phyloP scores from a whole-genome alignment of 1,284 basidiomycete genomes.

The Irpex sp. region DNA sequence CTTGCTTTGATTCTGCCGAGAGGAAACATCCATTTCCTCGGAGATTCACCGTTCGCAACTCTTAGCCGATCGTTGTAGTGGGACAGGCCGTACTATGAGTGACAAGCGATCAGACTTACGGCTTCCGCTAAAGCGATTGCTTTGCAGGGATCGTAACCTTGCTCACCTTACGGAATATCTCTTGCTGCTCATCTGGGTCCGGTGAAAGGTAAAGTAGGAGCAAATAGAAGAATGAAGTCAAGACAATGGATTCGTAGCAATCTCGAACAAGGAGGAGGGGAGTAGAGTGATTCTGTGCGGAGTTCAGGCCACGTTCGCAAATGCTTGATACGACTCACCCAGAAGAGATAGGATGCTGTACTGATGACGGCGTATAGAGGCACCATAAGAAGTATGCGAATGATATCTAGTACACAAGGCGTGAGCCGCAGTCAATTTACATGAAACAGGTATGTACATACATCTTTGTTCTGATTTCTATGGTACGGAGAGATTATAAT shows the following conservation, averaged over 20 bases:
- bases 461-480: constrained; percentile 69
- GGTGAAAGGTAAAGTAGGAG: constrained; percentile 71
- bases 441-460: constrained; percentile 26
- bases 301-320: too few relatives aligned
- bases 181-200: constrained; percentile 57
- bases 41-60: constrained; percentile 38
- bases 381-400: constrained; percentile 77
- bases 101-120: neutral
- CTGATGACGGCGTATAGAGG: constrained; percentile 72
- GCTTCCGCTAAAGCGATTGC: too few relatives aligned
- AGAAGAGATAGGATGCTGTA: constrained; percentile 69
- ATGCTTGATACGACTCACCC: constrained; percentile 34
- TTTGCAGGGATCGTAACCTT: neutral
- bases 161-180: constrained; percentile 49
- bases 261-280: constrained; percentile 61
- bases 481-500: too few relatives aligned
- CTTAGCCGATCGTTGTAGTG: constrained; percentile 45
- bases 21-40: constrained; percentile 70
- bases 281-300: constrained; percentile 55
- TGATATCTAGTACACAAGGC: constrained; percentile 51
- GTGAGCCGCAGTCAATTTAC: neutral
- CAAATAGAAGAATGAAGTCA: constrained; percentile 78
- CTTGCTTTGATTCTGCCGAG: constrained; percentile 61
- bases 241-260: constrained; percentile 66
- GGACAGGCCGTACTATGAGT: constrained; percentile 42